These are phyloP conservation scores for Iberis pinnata DNA, from an alignment of 345 rosid genomes.

Conservation along the genomic window DNA sequence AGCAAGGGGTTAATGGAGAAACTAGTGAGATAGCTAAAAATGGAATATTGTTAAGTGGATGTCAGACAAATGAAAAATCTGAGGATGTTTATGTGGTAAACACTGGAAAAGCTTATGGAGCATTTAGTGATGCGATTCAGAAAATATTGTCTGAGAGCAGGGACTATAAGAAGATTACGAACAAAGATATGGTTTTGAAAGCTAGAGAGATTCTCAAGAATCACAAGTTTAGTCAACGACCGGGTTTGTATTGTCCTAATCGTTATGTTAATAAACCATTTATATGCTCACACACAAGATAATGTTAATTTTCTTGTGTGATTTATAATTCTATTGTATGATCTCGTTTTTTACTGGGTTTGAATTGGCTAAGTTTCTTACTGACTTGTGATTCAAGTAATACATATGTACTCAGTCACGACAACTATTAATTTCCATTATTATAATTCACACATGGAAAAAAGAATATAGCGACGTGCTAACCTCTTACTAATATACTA, in stretches of 20 bases:
- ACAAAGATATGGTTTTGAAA: slow-evolving; percentile 26
- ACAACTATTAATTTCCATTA: too few relatives aligned
- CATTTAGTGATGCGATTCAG: slow-evolving; percentile 27
- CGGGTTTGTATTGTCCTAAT: slow-evolving; percentile 49
- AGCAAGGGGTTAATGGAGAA: not conserved
- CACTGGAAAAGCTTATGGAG: slow-evolving; percentile 28
- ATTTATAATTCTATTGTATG: not conserved
- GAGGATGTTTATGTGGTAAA: slow-evolving; percentile 23
- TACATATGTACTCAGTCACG: too few relatives aligned
- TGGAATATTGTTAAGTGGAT: slow-evolving; percentile 26
- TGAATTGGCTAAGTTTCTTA: too few relatives aligned
- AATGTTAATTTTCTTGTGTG: not conserved
- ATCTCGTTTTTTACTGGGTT: too few relatives aligned
- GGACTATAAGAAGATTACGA: slow-evolving; percentile 4
- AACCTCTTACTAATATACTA: too few relatives aligned
- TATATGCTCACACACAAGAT: slow-evolving; percentile 19
- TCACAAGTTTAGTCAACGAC: slow-evolving; percentile 41
- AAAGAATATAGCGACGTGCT: too few relatives aligned
- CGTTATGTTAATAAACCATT: slow-evolving; percentile 33
- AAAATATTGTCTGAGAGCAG: slow-evolving; percentile 24
- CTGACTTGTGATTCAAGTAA: slow-evolving; percentile 17
- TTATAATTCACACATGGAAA: too few relatives aligned
- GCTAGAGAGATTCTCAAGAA: slow-evolving; percentile 43
- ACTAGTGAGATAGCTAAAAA: slow-evolving; percentile 16
- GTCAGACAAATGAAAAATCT: slow-evolving; percentile 26